Base-by-base conservation (phyloP, 2,329 filamentous ascomycete species). In the Phialophora verrucosa region DNA sequence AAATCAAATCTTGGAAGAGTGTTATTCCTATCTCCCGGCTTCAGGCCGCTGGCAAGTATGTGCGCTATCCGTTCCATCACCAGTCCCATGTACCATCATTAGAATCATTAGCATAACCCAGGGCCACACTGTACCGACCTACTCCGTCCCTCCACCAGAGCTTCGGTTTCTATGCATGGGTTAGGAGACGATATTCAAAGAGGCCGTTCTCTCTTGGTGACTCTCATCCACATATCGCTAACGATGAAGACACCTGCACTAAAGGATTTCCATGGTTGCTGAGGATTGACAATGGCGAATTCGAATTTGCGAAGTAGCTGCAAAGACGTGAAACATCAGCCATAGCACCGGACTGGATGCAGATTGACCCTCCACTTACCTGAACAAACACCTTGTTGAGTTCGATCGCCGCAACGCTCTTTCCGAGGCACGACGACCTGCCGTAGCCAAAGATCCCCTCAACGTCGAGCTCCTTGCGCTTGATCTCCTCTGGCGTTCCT, bases 381-480 rank as follows among this genome's bases (percentile, higher is more conserved):
- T 83, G 81, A 17, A 82, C 79, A 55, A 83, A 72, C 3, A 78
- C 75, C 67, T 85, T 85, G 67, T 82, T 78, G 55, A 84, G 69
- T 72, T 84, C 82, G 76, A 84, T 81, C 60, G 81, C 71, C 0
- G 82, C 82, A 63, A 85, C 81, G 0, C 78, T 74, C 71, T 78
- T 81, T 4, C 83, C 83, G n/a, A 84, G 71, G 67, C 83, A 84
- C 70, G 76, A 73, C 65, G 76, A 81, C 35, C 77, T 78, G 0
- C 83, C 82, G n/a, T 78, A 75, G 17, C 79, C 79, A 72, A 84
- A 84, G 0, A 81, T 74, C 14, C 82, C 73, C 56, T 83, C 82
- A 58, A 79, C 73, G 1, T 77, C 79, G 44, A 74, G 72, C 31
- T 77, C 74, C 76, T 82, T 83, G 17, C 74, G 74, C 17, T 75